These are phyloP conservation scores for Trichoderma pleuroti DNA, from an alignment of 2,329 filamentous ascomycete genomes.

Conservation along the genomic window DNA sequence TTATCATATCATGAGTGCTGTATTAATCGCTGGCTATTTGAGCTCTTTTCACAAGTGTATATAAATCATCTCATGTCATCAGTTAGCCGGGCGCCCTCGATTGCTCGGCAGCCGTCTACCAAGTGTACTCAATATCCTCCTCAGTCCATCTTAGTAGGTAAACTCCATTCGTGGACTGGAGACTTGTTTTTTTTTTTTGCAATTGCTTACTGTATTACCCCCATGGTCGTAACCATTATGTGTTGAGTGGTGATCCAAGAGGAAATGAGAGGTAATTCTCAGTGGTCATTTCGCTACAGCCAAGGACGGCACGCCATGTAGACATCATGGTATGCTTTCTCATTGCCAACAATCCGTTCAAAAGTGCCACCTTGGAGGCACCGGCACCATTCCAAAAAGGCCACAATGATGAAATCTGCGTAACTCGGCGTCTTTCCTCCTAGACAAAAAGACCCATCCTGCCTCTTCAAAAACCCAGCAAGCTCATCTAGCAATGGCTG, in stretches of 20 bases:
- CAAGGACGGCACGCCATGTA: not conserved
- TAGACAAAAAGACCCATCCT: not conserved
- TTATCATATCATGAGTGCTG: not conserved
- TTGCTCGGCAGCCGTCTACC: not conserved
- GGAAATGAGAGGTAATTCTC: not conserved
- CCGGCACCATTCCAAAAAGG: not conserved
- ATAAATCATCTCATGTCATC: not conserved
- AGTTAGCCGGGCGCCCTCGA: not conserved
- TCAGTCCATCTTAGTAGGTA: too few relatives aligned
- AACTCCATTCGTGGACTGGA: not conserved
- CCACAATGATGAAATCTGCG: not conserved
- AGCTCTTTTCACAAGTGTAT: not conserved
- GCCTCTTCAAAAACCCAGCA: not conserved
- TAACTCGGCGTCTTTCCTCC: not conserved
- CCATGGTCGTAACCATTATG: not conserved
- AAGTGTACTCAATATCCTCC: not conserved
- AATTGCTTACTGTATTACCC: not conserved
- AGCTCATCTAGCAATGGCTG: not conserved
- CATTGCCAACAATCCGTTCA: not conserved
- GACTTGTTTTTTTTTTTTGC: not conserved
- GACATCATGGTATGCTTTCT: not conserved
- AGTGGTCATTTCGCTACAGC: not conserved
- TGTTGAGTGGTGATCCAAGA: not conserved
- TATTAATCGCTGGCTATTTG: not conserved
- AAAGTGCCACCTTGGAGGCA: not conserved